Conservation (phyloP, 805 yeast species). For the Yamadazyma olivae region DNA sequence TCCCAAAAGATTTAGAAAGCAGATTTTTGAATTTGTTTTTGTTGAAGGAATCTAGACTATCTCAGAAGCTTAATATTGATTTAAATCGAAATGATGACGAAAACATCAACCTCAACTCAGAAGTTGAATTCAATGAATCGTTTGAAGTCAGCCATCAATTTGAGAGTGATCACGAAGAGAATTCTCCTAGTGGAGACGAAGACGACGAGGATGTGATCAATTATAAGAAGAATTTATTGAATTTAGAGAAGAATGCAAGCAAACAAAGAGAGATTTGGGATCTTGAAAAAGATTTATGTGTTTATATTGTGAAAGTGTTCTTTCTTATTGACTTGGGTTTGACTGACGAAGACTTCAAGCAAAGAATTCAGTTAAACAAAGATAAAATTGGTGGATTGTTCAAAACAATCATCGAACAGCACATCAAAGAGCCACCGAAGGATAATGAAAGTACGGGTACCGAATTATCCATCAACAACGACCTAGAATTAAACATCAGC, state of each 20-base stretch:
- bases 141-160: conserved; percentile 13
- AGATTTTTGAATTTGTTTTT: conserved; percentile 43
- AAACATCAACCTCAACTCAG: conserved; percentile 18
- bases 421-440: neutral
- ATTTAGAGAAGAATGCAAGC: conserved; percentile 1
- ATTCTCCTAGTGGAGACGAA: conserved; percentile 10
- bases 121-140: neutral
- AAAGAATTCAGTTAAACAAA: conserved; percentile 37
- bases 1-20: conserved; percentile 27
- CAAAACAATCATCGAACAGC: conserved; percentile 19
- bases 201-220: conserved; percentile 10
- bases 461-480: neutral
- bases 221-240: conserved; percentile 1
- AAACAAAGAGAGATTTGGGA: conserved; percentile 25
- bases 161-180: neutral
- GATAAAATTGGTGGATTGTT: conserved; percentile 33
- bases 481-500: neutral
- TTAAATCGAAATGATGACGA: conserved; percentile 54
- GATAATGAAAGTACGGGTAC: conserved; percentile 2
- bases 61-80: conserved; percentile 30
- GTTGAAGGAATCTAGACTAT: conserved; percentile 46
- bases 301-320: conserved; percentile 37
- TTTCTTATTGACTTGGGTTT: conserved; percentile 32
- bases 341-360: conserved; percentile 19
- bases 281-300: conserved; percentile 40